Percentiles rank a stretch among this genome's conserved stretches.
These are phyloP conservation scores for Tillandsia leiboldiana DNA, from an alignment of 176 grass and related monocot genomes.

Conservation along the genomic window DNA sequence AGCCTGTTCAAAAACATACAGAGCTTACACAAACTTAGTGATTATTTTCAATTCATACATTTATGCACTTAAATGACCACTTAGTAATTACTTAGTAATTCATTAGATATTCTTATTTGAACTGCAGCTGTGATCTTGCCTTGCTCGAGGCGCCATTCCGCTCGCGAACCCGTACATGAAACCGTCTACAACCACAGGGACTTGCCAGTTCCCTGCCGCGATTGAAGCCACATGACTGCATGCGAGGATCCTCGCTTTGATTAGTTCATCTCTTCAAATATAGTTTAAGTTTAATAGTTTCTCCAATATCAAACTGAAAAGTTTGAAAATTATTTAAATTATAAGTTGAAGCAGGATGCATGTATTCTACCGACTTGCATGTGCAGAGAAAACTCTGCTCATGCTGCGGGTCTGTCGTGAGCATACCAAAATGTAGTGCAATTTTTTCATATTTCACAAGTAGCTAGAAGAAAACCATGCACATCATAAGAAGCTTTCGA, in stretches of 20 bases:
- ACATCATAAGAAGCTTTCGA: neutral
- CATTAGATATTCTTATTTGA: no score
- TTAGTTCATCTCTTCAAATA: neutral
- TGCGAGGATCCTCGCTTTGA: neutral
- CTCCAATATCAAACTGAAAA: no score
- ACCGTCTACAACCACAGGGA: constrained; percentile 33
- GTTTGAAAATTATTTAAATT: no score
- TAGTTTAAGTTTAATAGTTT: neutral
- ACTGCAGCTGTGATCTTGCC: constrained; percentile 11
- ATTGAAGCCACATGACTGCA: constrained; percentile 57
- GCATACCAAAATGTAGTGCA: no score
- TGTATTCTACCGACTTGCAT: no score
- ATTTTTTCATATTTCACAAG: no score
- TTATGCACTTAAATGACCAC: no score
- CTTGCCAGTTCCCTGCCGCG: constrained; percentile 41
- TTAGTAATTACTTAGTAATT: no score
- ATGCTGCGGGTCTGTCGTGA: no score
- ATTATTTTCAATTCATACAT: neutral
- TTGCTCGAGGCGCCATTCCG: constrained; percentile 60
- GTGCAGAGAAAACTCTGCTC: no score
- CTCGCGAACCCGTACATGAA: constrained; percentile 53
- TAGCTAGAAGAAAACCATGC: no score
- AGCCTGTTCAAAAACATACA: constrained; percentile 23
- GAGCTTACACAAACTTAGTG: neutral
- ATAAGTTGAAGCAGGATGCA: no score